phyloP scores from a whole-genome alignment of 495 filamentous ascomycete species.

The Bombardia bombarda region DNA sequence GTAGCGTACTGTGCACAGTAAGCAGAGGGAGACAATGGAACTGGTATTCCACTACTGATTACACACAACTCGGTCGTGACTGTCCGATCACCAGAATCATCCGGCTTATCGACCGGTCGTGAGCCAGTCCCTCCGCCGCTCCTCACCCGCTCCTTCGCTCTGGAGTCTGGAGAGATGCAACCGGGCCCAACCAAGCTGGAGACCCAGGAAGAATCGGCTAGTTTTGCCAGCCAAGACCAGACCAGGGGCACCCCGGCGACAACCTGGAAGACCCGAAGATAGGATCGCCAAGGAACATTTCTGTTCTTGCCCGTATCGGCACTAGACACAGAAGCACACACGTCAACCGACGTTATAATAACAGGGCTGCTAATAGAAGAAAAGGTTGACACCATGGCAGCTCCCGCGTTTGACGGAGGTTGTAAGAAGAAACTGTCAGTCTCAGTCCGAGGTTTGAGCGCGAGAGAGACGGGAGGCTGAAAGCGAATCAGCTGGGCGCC shows the following conservation, averaged over 20 bases:
- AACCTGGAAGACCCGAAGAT: not conserved
- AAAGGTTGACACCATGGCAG: not conserved
- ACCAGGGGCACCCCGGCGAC: not conserved
- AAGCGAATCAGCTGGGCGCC: not conserved
- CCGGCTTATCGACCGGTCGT: too few species aligned
- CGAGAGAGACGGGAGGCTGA: not conserved
- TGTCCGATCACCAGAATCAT: too few species aligned
- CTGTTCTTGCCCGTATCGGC: too few species aligned
- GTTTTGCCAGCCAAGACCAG: not conserved
- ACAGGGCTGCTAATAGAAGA: not conserved
- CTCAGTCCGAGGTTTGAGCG: not conserved
- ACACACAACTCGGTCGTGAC: too few species aligned
- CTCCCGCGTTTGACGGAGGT: not conserved
- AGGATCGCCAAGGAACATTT: too few species aligned
- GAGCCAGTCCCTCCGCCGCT: too few species aligned
- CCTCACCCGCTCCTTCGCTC: too few species aligned
- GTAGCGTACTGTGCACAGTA: too few species aligned
- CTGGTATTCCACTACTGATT: too few species aligned
- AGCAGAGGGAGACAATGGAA: too few species aligned
- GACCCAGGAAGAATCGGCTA: not conserved
- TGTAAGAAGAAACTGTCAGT: not conserved
- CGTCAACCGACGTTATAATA: not conserved
- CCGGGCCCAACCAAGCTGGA: not conserved
- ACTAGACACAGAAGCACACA: too few species aligned
- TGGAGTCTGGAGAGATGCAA: too few species aligned